Conservation (phyloP, 441 rosid genomes). For the Rhodomyrtus psidioides region DNA sequence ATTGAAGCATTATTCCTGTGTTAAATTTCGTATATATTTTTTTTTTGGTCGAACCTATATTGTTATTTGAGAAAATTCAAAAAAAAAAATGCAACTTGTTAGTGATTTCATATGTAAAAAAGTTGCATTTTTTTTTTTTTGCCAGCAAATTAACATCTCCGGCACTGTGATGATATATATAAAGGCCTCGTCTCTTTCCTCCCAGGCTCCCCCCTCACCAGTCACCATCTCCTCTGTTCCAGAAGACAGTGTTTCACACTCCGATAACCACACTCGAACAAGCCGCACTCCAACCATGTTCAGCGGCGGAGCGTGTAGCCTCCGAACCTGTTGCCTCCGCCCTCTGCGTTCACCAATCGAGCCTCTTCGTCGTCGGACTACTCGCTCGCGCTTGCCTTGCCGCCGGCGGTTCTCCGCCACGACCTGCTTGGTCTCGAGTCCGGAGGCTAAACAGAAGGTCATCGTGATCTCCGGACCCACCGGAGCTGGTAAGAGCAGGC, state of each 20-base stretch:
- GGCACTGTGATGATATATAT: neutral
- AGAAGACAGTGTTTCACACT: too few relatives aligned
- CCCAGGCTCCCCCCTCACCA: too few relatives aligned
- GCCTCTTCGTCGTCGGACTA: conserved; percentile 16
- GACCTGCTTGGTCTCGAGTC: conserved; percentile 18
- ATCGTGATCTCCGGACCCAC: conserved; percentile 90
- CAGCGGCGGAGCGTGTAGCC: conserved; percentile 27
- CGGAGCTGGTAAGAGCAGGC: conserved; percentile 80
- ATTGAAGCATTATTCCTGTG: too few relatives aligned
- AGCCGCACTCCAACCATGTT: conserved; percentile 8
- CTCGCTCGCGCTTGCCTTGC: conserved; percentile 8
- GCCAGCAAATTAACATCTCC: neutral
- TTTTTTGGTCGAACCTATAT: too few relatives aligned
- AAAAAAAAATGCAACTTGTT: too few relatives aligned
- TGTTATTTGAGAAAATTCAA: too few relatives aligned
- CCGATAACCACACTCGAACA: neutral
- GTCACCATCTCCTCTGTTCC: neutral
- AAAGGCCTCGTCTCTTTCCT: neutral
- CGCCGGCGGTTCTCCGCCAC: conserved; percentile 21
- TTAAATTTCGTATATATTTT: too few relatives aligned
- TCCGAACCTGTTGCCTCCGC: conserved; percentile 28
- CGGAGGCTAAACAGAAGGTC: conserved; percentile 39
- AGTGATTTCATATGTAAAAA: too few relatives aligned
- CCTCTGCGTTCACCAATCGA: conserved; percentile 3
- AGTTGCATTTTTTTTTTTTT: too few relatives aligned